Percentiles rank a stretch among this genome's conserved stretches.
These are phyloP conservation scores for Terana coerulea DNA, from an alignment of 768 basidiomycete genomes.

Conservation along the genomic window DNA sequence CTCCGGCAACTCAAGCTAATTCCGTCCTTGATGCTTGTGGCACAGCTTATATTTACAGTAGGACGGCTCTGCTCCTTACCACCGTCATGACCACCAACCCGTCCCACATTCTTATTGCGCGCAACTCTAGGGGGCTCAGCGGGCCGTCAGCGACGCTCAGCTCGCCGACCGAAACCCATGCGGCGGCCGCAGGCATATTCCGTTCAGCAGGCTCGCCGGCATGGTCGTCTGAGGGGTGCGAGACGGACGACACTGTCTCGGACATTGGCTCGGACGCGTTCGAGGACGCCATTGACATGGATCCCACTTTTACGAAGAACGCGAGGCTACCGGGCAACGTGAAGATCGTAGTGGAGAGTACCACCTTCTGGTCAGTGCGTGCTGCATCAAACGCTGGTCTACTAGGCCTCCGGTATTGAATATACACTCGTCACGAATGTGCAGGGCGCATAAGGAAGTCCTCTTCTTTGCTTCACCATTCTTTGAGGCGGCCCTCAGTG, in stretches of 20 bases:
- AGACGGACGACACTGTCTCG: slow-evolving; percentile 62
- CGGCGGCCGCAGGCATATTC: slow-evolving; percentile 82
- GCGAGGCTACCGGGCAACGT: slow-evolving; percentile 78
- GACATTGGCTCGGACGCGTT: slow-evolving; percentile 65
- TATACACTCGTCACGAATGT: not conserved
- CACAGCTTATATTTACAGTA: too few relatives aligned
- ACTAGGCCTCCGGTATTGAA: not conserved
- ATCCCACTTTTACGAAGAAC: slow-evolving; percentile 72
- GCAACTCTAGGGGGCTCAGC: slow-evolving; percentile 72
- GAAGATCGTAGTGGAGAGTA: slow-evolving; percentile 85
- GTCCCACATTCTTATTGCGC: slow-evolving; percentile 84
- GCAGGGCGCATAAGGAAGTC: slow-evolving; percentile 88
- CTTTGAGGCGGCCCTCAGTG: slow-evolving; percentile 87
- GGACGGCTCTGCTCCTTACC: too few relatives aligned
- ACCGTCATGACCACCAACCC: slow-evolving; percentile 74
- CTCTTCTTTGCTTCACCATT: slow-evolving; percentile 93
- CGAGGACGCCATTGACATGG: slow-evolving; percentile 70
- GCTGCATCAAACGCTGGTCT: not conserved
- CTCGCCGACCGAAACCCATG: slow-evolving; percentile 85
- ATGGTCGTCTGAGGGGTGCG: slow-evolving; percentile 76
- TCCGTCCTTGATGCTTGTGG: too few relatives aligned
- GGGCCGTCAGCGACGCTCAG: slow-evolving; percentile 79
- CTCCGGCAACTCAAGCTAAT: not conserved
- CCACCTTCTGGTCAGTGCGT: slow-evolving; percentile 79
- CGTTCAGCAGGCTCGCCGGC: slow-evolving; percentile 76